Conservation (phyloP, 2,329 filamentous ascomycete species). For the Nemania diffusa region DNA sequence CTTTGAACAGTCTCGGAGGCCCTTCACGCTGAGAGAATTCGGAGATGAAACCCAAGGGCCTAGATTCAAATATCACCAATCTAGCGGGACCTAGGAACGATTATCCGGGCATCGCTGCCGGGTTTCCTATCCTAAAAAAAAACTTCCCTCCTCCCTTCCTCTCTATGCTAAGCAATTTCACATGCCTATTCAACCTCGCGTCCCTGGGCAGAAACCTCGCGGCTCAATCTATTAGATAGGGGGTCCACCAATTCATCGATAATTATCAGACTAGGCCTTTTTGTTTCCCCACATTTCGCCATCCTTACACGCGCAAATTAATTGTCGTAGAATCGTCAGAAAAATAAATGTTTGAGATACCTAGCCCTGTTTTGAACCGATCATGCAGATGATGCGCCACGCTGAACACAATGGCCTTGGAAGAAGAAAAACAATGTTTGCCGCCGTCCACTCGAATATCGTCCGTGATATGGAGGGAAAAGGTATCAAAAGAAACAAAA, state of each 20-base stretch:
- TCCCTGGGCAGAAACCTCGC: background rate
- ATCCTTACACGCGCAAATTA: background rate
- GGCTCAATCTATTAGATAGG: background rate
- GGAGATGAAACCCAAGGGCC: background rate
- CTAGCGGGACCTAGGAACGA: background rate
- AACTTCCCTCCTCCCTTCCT: background rate
- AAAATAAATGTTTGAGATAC: background rate
- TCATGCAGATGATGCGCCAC: slow-evolving; percentile 23
- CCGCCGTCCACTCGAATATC: background rate
- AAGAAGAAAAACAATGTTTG: background rate
- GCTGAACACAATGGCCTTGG: slow-evolving; percentile 20
- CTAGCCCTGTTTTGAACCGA: slow-evolving; percentile 6
- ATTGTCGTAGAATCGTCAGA: background rate
- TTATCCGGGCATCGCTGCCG: background rate
- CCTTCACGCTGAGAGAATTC: background rate
- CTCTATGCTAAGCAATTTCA: background rate
- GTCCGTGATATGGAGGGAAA: background rate
- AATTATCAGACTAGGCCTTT: background rate
- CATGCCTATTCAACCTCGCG: background rate
- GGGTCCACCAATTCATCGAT: background rate
- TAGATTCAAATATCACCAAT: background rate
- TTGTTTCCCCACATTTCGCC: background rate
- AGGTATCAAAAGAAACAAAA: background rate
- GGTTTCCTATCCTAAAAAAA: background rate
- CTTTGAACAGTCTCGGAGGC: background rate